A percentile compares a stretch with the other conserved stretches of the same genome.
These are phyloP conservation scores for Coix lacrymajobi DNA, from an alignment of 176 grass and related monocot species.

Conservation along the genomic window DNA sequence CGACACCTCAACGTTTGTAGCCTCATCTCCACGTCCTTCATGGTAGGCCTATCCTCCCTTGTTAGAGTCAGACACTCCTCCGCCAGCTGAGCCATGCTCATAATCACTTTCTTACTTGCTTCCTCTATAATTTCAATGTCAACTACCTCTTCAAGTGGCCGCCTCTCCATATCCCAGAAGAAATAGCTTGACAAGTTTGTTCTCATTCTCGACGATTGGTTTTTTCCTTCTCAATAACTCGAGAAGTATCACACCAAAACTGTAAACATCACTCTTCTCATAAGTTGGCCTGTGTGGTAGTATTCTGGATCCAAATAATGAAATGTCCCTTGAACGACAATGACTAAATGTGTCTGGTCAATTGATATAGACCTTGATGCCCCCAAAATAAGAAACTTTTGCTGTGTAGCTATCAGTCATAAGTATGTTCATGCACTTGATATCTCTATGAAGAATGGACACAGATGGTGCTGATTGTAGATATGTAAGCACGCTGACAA, in stretches of 20 bases:
- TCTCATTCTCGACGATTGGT: background rate
- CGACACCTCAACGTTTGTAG: background rate
- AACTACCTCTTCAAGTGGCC: background rate
- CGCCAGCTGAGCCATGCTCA: background rate
- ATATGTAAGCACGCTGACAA: slow-evolving; percentile 8
- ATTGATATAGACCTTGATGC: slow-evolving; percentile 3
- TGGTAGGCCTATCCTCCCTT: background rate
- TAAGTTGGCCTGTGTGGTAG: slow-evolving; percentile 9
- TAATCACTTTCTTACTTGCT: background rate
- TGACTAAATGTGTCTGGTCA: slow-evolving; percentile 18
- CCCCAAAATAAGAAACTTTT: slow-evolving; percentile 15
- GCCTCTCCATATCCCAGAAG: background rate
- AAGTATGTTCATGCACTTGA: slow-evolving; percentile 33
- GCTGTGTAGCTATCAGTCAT: background rate
- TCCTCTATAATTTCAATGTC: background rate
- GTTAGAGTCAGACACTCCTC: slow-evolving; percentile 13
- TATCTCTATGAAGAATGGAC: slow-evolving; percentile 16
- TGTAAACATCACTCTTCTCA: slow-evolving; percentile 22
- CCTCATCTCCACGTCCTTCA: slow-evolving; percentile 37
- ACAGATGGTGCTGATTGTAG: slow-evolving; percentile 11
- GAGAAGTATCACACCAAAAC: slow-evolving; percentile 14
- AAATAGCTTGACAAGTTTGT: slow-evolving; percentile 22
- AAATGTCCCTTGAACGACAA: background rate
- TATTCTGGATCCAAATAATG: slow-evolving; percentile 28
- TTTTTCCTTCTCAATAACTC: slow-evolving; percentile 18